Evolutionary conservation across 164 flowering plant genomes (phyloP).

Genomic region (Tetracentron sinense): DNA sequence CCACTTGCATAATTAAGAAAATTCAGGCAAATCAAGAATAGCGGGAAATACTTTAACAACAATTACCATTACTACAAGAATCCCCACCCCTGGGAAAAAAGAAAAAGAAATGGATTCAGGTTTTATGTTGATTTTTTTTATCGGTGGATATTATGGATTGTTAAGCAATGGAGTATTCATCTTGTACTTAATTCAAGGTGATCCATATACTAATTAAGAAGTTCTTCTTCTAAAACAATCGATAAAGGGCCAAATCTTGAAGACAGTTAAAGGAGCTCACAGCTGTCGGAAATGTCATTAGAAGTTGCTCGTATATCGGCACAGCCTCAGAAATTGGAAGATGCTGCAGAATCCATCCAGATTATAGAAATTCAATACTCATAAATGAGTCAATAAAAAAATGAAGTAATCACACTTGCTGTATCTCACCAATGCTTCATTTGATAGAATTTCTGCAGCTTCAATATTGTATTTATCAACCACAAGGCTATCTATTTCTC

Average conservation of each 20-base stretch:
- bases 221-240: background rate
- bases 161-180: no score
- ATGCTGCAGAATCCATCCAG: slow-evolving; percentile 35
- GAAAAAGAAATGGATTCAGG: no score
- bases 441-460: slow-evolving; percentile 47
- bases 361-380: background rate
- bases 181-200: background rate
- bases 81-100: no score
- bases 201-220: background rate
- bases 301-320: slow-evolving; percentile 83
- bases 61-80: no score
- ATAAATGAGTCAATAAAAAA: background rate
- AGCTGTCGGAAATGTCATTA: slow-evolving; percentile 74
- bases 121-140: no score
- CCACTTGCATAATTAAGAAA: no score
- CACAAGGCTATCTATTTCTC: slow-evolving; percentile 15
- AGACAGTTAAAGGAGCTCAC: slow-evolving; percentile 35
- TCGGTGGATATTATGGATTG: no score
- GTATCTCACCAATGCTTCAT: slow-evolving; percentile 45
- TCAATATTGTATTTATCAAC: slow-evolving; percentile 47
- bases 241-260: background rate
- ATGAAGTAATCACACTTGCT: background rate
- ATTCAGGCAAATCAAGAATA: no score
- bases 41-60: no score
- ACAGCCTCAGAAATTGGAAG: slow-evolving; percentile 70